A percentile compares a stretch with the other conserved stretches of the same genome.
These are phyloP conservation scores for Coemansia guatemalensis DNA, from an alignment of 192 early-diverging fungal species.

Conservation along the genomic window DNA sequence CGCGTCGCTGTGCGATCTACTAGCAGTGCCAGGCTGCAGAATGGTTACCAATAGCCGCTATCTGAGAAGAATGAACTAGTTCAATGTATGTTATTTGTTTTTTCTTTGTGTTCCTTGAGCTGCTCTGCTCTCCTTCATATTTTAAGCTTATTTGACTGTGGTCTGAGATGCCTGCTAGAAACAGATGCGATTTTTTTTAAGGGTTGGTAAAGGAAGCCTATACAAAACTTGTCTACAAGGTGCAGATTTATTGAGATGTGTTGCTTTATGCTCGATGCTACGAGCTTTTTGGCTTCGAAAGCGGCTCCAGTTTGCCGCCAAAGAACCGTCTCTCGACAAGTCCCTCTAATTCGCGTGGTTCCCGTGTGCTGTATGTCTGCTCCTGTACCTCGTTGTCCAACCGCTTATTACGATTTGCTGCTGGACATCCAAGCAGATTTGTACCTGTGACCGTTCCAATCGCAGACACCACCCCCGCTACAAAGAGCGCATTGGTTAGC, in stretches of 20 bases:
- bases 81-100: conserved; percentile 1
- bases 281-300: neutral
- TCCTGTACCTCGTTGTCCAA: conserved; percentile 23
- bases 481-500: conserved; percentile 48
- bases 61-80: neutral
- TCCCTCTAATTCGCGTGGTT: neutral
- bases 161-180: neutral
- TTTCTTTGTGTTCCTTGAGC: neutral
- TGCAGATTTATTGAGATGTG: no score
- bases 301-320: conserved; percentile 20
- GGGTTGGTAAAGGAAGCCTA: no score
- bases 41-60: conserved; percentile 6
- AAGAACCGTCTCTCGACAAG: neutral
- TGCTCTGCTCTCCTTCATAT: neutral
- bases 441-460: conserved; percentile 50
- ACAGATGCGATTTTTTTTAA: neutral
- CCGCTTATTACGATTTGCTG: conserved; percentile 37
- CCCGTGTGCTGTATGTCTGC: neutral
- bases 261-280: neutral
- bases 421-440: conserved; percentile 49
- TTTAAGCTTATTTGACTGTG: neutral
- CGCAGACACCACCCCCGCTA: conserved; percentile 42
- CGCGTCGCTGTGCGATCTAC: conserved; percentile 29
- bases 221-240: no score
- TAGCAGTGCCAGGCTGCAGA: conserved; percentile 6